Percentiles rank a stretch among this genome's conserved stretches.
Evolutionary conservation across 2,329 filamentous ascomycete species (phyloP).

Genomic region (Penicillium italicum): DNA sequence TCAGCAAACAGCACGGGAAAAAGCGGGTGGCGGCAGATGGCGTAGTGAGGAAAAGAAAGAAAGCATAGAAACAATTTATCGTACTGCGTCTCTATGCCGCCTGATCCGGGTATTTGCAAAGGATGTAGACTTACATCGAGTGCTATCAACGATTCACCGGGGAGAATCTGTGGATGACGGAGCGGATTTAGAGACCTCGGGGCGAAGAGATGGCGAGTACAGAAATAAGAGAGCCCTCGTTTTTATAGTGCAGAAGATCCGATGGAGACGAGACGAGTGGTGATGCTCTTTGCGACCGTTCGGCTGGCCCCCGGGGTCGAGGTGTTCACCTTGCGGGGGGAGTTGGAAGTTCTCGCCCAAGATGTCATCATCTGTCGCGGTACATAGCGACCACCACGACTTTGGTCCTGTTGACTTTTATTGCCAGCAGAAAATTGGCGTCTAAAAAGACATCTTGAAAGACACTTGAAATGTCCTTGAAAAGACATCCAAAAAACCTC

Average conservation of each 20-base stretch:
- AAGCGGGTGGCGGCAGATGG: neutral
- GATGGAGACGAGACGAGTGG: neutral
- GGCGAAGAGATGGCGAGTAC: neutral
- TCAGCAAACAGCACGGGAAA: neutral
- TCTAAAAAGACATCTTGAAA: neutral
- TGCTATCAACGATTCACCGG: neutral
- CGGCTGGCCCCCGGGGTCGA: neutral
- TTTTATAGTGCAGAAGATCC: neutral
- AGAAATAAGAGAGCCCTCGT: neutral
- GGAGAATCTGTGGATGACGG: neutral
- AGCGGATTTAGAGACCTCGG: neutral
- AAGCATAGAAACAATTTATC: neutral
- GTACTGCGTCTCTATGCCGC: neutral
- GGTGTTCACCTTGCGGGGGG: slow-evolving; percentile 1
- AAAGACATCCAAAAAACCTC: too few relatives aligned
- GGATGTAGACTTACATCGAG: neutral
- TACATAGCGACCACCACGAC: neutral
- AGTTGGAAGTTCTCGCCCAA: slow-evolving; percentile 7
- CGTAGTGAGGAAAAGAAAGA: neutral
- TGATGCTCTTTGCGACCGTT: neutral
- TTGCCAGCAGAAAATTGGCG: neutral
- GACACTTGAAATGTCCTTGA: neutral
- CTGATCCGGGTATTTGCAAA: neutral
- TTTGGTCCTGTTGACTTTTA: neutral
- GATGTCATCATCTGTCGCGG: neutral